phyloP scores from a whole-genome alignment of 305 asterid species.

The Fraxinus nigra region DNA sequence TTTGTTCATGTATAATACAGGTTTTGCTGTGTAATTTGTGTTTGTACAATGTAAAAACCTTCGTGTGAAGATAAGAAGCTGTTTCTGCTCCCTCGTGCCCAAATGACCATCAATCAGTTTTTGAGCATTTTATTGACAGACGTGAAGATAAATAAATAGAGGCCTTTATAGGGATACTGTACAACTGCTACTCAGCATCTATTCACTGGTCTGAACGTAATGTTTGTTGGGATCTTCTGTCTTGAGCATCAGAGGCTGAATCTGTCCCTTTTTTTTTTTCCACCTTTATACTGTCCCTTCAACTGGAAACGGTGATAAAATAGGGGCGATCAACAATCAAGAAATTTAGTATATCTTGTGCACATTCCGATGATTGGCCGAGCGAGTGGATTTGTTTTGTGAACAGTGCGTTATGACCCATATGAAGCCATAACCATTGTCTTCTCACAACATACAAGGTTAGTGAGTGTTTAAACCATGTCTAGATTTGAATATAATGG shows the following conservation, averaged over 20 bases:
- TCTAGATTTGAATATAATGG: background rate
- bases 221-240: background rate
- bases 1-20: constrained; percentile 44
- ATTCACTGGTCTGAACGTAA: background rate
- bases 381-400: no score
- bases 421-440: background rate
- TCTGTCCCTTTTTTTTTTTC: background rate
- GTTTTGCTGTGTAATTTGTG: constrained; percentile 30
- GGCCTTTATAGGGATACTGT: background rate
- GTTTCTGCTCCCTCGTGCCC: background rate
- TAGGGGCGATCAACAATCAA: background rate
- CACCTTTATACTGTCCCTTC: background rate
- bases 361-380: no score
- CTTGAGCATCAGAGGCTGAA: background rate
- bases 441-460: background rate
- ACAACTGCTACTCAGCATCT: background rate
- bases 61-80: constrained; percentile 28
- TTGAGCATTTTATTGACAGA: background rate
- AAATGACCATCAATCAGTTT: background rate
- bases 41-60: constrained; percentile 25
- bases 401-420: no score
- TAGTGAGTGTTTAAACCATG: background rate
- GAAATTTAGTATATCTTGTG: background rate
- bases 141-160: background rate
- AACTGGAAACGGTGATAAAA: background rate